Base-by-base conservation (phyloP, 768 basidiomycete species). In the Tylopilus subfusipes region DNA sequence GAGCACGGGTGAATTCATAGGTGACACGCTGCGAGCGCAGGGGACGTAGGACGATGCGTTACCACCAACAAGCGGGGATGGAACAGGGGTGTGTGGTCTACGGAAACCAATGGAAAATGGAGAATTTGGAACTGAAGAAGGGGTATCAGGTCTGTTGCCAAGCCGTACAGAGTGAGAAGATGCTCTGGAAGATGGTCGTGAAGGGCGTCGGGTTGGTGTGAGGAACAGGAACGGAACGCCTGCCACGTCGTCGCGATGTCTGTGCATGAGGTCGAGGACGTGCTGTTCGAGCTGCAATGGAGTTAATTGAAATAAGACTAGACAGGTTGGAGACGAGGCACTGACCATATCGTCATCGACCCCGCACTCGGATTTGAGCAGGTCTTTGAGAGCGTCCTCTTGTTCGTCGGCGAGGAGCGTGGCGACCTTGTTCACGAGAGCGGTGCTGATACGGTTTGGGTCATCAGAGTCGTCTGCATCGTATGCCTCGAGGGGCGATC, bases 221-320 rank as follows among this genome's bases (percentile, higher is more conserved):
- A 93, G 76, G 72, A 87, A 90, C 52, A 91, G 74, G 67, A 93
- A 93, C 0, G 90, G 89, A 7, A 90, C 86, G 19, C 88, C 87
- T 13, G 86, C 83, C 38, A 87, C 75, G 75, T 91, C 86, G 78
- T 96, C 93, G 57, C 84, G 80, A 70, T 94, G 90, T 72, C 90
- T 88, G 74, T 98, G 95, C 95, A 98, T 97, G 57, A 97, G 81
- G 66, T 96, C 93, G 19, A 98, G 77, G 54, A 94, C 90, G 67
- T 86, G 83, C 63, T 94, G 89, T 66, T 97, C 94, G 57, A 93
- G 75, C 88, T 91, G 62, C 6, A 48, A 55, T 55, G 62, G 55
- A 56, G 42, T 50, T 42, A 52, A 50, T 56, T 57, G 50, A 57
- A 64, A 69, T 60, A 56, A 25, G 12, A 27, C 18, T 27, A 19